A percentile compares a stretch with the other conserved stretches of the same genome.
Conservation (phyloP, 2,329 filamentous ascomycete species). For the Neofusicoccum parvum region DNA sequence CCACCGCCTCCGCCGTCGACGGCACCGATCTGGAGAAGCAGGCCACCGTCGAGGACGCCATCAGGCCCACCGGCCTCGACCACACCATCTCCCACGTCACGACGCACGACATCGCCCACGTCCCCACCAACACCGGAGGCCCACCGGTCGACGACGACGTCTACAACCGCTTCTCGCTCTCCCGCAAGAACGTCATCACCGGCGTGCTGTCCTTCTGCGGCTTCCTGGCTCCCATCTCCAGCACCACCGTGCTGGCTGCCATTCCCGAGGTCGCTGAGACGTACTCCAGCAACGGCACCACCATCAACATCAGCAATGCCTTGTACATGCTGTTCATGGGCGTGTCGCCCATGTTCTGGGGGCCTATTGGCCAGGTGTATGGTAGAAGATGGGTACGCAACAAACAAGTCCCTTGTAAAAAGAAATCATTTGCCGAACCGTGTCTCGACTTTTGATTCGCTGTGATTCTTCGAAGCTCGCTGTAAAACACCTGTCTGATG, state of each 20-base stretch:
- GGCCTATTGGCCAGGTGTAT: constrained; percentile 61
- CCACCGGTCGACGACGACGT: constrained; percentile 45
- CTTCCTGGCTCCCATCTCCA: constrained; percentile 74
- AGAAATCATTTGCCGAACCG: background rate
- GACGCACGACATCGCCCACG: constrained; percentile 17
- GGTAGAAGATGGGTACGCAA: constrained; percentile 51
- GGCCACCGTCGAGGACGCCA: constrained; percentile 8
- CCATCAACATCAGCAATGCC: constrained; percentile 75
- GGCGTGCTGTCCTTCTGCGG: constrained; percentile 71
- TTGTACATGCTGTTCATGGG: constrained; percentile 77
- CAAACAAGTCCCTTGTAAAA: background rate
- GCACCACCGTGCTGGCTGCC: constrained; percentile 72
- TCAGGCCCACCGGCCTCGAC: constrained; percentile 30
- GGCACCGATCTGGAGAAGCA: constrained; percentile 14
- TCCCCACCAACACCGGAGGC: constrained; percentile 3
- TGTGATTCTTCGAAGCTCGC: background rate
- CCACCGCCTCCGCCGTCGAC: background rate
- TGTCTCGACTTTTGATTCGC: background rate
- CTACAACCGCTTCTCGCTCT: constrained; percentile 65
- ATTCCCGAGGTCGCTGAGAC: constrained; percentile 71
- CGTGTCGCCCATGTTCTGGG: constrained; percentile 66
- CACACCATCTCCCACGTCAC: constrained; percentile 35
- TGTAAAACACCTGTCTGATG: background rate
- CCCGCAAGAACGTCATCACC: constrained; percentile 69
- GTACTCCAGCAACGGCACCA: constrained; percentile 65